Conservation (phyloP, 306 rosid species). For the Sindora glabra region DNA sequence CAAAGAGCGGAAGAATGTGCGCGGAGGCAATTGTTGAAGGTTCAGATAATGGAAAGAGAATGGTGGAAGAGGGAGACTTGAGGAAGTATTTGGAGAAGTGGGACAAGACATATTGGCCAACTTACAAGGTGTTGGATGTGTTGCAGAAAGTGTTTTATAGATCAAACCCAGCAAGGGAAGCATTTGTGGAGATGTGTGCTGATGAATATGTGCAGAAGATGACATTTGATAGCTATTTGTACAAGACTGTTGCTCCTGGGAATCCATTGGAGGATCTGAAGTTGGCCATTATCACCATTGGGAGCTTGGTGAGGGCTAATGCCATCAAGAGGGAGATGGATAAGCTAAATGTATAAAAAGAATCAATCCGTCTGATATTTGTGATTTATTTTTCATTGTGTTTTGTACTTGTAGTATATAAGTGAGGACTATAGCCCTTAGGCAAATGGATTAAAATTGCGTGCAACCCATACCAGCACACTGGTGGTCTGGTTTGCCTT, state of each 20-base stretch:
- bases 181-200: slow-evolving; percentile 60
- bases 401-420: too few species aligned
- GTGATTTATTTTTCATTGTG: background rate
- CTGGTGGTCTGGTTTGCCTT: too few species aligned
- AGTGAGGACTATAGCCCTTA: too few species aligned
- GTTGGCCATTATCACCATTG: slow-evolving; percentile 57
- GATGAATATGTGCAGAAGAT: slow-evolving; percentile 67
- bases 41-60: slow-evolving; percentile 54
- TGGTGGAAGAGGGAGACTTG: slow-evolving; percentile 51
- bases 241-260: slow-evolving; percentile 55
- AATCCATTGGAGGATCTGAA: slow-evolving; percentile 54
- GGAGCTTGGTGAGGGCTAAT: slow-evolving; percentile 60
- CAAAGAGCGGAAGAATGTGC: slow-evolving; percentile 63
- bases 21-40: slow-evolving; percentile 60
- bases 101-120: slow-evolving; percentile 71
- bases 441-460: background rate
- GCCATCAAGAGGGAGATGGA: slow-evolving; percentile 58
- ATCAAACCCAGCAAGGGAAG: slow-evolving; percentile 61
- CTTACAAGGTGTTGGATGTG: slow-evolving; percentile 61
- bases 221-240: slow-evolving; percentile 61
- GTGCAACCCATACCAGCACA: too few species aligned
- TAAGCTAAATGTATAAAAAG: slow-evolving; percentile 31
- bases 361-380: background rate
- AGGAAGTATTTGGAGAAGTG: slow-evolving; percentile 61
- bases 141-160: slow-evolving; percentile 63